Conservation (phyloP, 2,329 filamentous ascomycete species). For the Talaromyces amestolkiae region DNA sequence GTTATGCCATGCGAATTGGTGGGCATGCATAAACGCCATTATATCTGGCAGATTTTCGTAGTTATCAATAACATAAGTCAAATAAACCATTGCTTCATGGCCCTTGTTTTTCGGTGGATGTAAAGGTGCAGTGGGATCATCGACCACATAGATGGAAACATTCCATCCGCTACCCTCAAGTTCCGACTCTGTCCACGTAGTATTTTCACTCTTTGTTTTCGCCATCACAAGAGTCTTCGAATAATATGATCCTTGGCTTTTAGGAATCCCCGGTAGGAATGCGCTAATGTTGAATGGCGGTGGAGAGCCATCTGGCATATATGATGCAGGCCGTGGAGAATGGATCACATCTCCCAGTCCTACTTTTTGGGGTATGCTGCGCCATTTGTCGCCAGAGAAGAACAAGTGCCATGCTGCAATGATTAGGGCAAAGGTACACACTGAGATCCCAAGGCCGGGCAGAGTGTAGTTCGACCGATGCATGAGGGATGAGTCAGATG, state of each 20-base stretch:
- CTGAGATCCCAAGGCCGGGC: slow-evolving; percentile 32
- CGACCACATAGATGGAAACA: slow-evolving; percentile 52
- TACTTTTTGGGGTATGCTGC: slow-evolving; percentile 34
- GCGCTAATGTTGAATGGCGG: slow-evolving; percentile 20
- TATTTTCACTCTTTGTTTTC: slow-evolving; percentile 13
- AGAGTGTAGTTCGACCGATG: slow-evolving; percentile 17
- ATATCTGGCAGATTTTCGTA: slow-evolving; percentile 60
- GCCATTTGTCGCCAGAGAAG: slow-evolving; percentile 33
- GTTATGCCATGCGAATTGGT: slow-evolving; percentile 60
- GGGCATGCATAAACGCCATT: slow-evolving; percentile 60
- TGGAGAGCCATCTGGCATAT: slow-evolving; percentile 15
- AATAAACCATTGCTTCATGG: slow-evolving; percentile 61
- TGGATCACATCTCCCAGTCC: slow-evolving; percentile 36
- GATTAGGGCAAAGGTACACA: slow-evolving; percentile 29
- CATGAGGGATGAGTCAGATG: background rate
- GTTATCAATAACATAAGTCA: slow-evolving; percentile 62
- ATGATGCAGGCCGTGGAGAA: slow-evolving; percentile 5
- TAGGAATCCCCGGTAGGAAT: slow-evolving; percentile 38
- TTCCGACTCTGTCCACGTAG: slow-evolving; percentile 48
- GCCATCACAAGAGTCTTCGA: slow-evolving; percentile 51
- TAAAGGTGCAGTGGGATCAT: slow-evolving; percentile 50
- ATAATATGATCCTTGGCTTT: slow-evolving; percentile 49
- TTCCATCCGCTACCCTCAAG: slow-evolving; percentile 50
- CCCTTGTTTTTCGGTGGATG: slow-evolving; percentile 60
- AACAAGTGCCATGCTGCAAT: slow-evolving; percentile 28